Conservation (phyloP, 2,329 filamentous ascomycete genomes). For the Clarireedia homoeocarpa region DNA sequence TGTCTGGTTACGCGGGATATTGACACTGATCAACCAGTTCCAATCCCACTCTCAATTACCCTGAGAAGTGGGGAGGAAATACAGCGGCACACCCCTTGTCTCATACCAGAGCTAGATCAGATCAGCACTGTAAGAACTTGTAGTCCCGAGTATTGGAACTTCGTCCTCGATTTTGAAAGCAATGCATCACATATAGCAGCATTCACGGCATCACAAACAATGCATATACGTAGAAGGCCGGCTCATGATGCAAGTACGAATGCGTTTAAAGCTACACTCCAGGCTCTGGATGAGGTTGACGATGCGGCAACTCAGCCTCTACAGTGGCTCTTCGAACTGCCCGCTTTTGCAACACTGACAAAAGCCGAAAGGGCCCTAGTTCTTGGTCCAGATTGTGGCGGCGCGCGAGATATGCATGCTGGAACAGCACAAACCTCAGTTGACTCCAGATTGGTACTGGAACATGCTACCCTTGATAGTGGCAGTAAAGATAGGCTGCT, state of each 20-base stretch:
- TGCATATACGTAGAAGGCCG: slow-evolving; percentile 54
- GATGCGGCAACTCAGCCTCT: slow-evolving; percentile 41
- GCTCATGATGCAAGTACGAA: slow-evolving; percentile 46
- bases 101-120: slow-evolving; percentile 39
- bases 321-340: slow-evolving; percentile 55
- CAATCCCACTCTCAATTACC: slow-evolving; percentile 58
- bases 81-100: slow-evolving; percentile 30
- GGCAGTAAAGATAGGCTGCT: slow-evolving; percentile 49
- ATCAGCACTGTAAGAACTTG: slow-evolving; percentile 41
- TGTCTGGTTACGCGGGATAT: slow-evolving; percentile 85
- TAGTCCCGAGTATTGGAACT: slow-evolving; percentile 57
- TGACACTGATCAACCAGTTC: slow-evolving; percentile 71
- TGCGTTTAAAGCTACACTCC: slow-evolving; percentile 54
- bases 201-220: slow-evolving; percentile 53
- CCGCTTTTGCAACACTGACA: slow-evolving; percentile 44
- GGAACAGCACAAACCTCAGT: slow-evolving; percentile 51
- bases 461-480: slow-evolving; percentile 38
- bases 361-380: slow-evolving; percentile 49
- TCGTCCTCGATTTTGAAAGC: slow-evolving; percentile 54
- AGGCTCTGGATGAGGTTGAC: slow-evolving; percentile 53
- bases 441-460: slow-evolving; percentile 52
- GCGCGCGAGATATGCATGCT: slow-evolving; percentile 35
- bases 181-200: slow-evolving; percentile 47
- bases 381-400: slow-evolving; percentile 36
- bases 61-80: slow-evolving; percentile 21